These are phyloP conservation scores for Microstegium vimineum DNA, from an alignment of 176 grass and related monocot species.

Conservation along the genomic window DNA sequence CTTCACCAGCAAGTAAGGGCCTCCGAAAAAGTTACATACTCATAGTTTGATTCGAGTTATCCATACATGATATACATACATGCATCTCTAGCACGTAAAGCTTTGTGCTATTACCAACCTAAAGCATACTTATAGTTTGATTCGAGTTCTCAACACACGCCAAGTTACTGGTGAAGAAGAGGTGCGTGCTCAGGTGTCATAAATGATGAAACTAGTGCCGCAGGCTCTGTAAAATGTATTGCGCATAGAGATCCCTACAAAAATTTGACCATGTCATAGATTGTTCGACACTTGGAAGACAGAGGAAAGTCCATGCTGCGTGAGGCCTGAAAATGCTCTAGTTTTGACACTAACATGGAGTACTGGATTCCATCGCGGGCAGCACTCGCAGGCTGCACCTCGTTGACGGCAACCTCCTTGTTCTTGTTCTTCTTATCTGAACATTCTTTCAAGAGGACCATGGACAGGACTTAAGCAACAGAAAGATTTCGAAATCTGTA, in stretches of 20 bases:
- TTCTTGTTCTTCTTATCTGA: conserved; percentile 87
- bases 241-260: conserved; percentile 56
- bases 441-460: not conserved
- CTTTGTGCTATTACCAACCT: not conserved
- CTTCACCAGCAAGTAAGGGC: conserved; percentile 25
- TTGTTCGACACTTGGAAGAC: not conserved
- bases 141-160: not conserved
- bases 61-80: not conserved
- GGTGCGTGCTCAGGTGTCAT: not conserved
- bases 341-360: conserved; percentile 51
- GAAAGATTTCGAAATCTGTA: too few relatives aligned
- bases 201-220: conserved; percentile 17
- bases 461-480: not conserved
- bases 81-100: conserved; percentile 2
- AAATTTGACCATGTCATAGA: not conserved
- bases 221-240: conserved; percentile 60
- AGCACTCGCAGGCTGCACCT: conserved; percentile 39
- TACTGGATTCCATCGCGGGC: conserved; percentile 61
- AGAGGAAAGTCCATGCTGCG: not conserved
- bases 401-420: conserved; percentile 63
- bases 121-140: not conserved
- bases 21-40: not conserved
- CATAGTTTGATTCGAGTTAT: not conserved
- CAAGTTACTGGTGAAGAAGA: not conserved
- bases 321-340: not conserved